These are phyloP conservation scores for Beauveria asiatica DNA, from an alignment of 2,329 filamentous ascomycete species.

Conservation along the genomic window DNA sequence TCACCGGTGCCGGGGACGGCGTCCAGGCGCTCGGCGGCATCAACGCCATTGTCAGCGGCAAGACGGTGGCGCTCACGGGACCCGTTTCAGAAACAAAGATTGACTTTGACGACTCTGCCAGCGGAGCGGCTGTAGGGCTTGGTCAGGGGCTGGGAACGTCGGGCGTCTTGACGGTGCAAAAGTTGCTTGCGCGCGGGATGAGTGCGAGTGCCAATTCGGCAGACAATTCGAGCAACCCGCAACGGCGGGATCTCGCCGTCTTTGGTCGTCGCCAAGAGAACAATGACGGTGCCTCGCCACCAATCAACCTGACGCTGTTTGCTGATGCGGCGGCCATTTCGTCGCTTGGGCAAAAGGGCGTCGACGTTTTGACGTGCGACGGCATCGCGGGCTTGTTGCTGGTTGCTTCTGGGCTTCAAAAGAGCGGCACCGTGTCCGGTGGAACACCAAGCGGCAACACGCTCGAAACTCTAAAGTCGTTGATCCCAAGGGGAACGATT, in stretches of 20 bases:
- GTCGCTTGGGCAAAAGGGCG: slow-evolving; percentile 19
- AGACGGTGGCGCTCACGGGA: slow-evolving; percentile 14
- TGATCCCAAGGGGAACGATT: slow-evolving; percentile 20
- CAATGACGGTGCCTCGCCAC: neutral
- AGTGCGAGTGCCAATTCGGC: neutral
- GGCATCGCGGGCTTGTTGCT: slow-evolving; percentile 25
- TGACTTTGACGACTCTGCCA: slow-evolving; percentile 26
- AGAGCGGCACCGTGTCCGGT: slow-evolving; percentile 17
- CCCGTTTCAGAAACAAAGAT: slow-evolving; percentile 19
- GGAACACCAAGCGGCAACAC: slow-evolving; percentile 10
- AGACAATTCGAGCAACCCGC: neutral
- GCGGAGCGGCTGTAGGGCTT: slow-evolving; percentile 26
- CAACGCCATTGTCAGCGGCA: slow-evolving; percentile 23
- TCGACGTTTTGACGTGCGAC: slow-evolving; percentile 24
- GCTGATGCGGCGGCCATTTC: slow-evolving; percentile 23
- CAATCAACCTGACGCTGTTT: slow-evolving; percentile 19
- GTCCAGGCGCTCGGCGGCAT: slow-evolving; percentile 25
- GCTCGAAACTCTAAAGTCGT: slow-evolving; percentile 14
- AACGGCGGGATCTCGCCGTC: neutral
- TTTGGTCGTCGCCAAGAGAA: neutral
- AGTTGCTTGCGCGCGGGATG: slow-evolving; percentile 19
- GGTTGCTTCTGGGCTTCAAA: slow-evolving; percentile 19
- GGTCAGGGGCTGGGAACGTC: slow-evolving; percentile 27
- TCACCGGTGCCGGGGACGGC: slow-evolving; percentile 26
- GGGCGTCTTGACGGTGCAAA: slow-evolving; percentile 22